phyloP scores from a whole-genome alignment of 768 basidiomycete genomes.

The Tricholoma sp. region DNA sequence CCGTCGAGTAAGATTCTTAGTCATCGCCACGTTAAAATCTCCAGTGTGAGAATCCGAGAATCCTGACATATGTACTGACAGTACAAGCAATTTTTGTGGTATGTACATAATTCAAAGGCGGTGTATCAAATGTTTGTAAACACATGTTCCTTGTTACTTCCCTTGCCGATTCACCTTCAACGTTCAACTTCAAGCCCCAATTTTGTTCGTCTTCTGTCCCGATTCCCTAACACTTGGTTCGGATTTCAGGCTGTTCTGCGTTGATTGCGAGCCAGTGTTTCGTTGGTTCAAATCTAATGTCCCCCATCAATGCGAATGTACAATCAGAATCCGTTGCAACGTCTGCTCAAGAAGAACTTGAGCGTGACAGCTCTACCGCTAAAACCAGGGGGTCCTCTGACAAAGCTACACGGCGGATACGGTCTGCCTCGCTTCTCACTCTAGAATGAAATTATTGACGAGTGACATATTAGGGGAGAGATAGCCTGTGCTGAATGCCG shows the following conservation, averaged over 20 bases:
- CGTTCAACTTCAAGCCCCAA: too few species aligned
- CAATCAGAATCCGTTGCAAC: not conserved
- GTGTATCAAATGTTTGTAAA: too few species aligned
- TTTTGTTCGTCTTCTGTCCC: too few species aligned
- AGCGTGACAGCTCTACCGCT: not conserved
- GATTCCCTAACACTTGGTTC: too few species aligned
- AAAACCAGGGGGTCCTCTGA: constrained; percentile 16
- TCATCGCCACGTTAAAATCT: too few species aligned
- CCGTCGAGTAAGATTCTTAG: too few species aligned
- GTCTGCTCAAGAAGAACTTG: not conserved
- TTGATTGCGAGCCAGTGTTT: not conserved
- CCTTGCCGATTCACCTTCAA: too few species aligned
- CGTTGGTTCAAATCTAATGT: not conserved
- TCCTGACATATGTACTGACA: too few species aligned
- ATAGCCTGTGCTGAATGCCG: constrained; percentile 42
- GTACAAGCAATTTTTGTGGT: too few species aligned
- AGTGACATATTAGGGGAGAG: constrained; percentile 25
- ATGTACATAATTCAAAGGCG: too few species aligned
- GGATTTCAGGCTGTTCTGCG: not conserved
- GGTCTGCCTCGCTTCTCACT: constrained; percentile 21
- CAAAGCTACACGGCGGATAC: constrained; percentile 35
- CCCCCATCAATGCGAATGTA: not conserved
- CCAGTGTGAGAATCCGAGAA: too few species aligned
- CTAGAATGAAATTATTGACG: not conserved
- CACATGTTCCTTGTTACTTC: too few species aligned